Conservation (phyloP, 768 basidiomycete genomes). For the Austroboletus festivus region DNA sequence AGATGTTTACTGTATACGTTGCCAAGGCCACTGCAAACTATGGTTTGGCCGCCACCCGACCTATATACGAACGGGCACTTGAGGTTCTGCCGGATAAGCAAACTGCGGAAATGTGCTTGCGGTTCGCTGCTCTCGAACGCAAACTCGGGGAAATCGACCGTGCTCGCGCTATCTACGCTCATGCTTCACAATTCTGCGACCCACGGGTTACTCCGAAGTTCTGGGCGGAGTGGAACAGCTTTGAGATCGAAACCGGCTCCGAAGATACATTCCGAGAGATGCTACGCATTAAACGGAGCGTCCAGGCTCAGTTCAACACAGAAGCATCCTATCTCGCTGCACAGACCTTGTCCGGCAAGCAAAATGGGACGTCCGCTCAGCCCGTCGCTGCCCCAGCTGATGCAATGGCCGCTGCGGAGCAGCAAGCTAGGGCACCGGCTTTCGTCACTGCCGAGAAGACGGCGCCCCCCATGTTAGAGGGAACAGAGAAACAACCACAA, state of each 20-base stretch:
- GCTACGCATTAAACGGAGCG: slow-evolving; percentile 94
- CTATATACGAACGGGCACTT: slow-evolving; percentile 93
- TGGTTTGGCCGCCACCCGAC: slow-evolving; percentile 91
- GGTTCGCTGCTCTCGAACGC: slow-evolving; percentile 92
- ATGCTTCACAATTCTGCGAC: slow-evolving; percentile 98
- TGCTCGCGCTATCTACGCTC: slow-evolving; percentile 93
- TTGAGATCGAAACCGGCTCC: slow-evolving; percentile 97
- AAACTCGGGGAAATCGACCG: slow-evolving; percentile 99
- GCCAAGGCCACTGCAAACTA: slow-evolving; percentile 96
- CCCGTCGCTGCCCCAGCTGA: slow-evolving; percentile 49
- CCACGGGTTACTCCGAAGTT: slow-evolving; percentile 88
- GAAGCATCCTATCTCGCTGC: slow-evolving; percentile 92
- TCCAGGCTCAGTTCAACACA: slow-evolving; percentile 98
- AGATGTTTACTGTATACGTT: slow-evolving; percentile 98
- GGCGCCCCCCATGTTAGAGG: slow-evolving; percentile 39
- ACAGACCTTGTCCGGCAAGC: slow-evolving; percentile 72
- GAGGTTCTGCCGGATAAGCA: slow-evolving; percentile 91
- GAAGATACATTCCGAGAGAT: slow-evolving; percentile 98
- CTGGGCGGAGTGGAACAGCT: slow-evolving; percentile 96
- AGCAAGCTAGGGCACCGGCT: slow-evolving; percentile 62
- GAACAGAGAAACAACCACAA: slow-evolving; percentile 31
- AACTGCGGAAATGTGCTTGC: slow-evolving; percentile 96
- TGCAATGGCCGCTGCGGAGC: slow-evolving; percentile 86
- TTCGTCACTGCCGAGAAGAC: slow-evolving; percentile 78
- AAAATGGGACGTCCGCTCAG: slow-evolving; percentile 49